Base-by-base conservation (phyloP, 345 rosid genomes). In the Citrus australasica region DNA sequence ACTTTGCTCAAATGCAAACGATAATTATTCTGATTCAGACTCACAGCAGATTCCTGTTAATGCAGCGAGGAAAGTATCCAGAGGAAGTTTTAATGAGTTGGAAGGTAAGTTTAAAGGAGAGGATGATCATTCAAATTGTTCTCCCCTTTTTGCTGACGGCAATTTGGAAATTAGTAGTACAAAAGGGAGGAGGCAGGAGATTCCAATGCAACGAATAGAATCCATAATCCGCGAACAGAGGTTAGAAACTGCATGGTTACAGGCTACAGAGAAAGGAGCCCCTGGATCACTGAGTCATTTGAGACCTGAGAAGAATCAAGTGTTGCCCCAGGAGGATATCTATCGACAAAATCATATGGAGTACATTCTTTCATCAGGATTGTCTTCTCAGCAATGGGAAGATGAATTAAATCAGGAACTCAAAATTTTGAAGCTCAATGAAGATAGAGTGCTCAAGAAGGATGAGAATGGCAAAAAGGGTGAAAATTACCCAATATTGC, bases 191-290 rank as follows among this genome's bases (percentile, higher is more conserved):
- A 86, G 77, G 79, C 84, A 79, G 78, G 92, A 86, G 76, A 74
- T 88, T 65, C 98, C 97, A 11, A 90, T 85, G 95, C 98, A 90
- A 83, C 90, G 98, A 82, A 88, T 92, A 82, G 99, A 96, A 89
- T 92, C 98, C 33, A 96, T 96, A 48, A 96, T 96, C 81, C 87
- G 91, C 32, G 99, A 96, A 84, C 99, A 96, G 83, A 88, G 90
- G 82, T 84, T 96, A 80, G 98, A 96, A 85, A 93, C 94, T 38
- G 99, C 99, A 19, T 96, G 98, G 99, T 84, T 96, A 84, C 99
- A 96, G 81, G 88, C 95, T 28, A 86, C 91, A 62, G 99, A 93
- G 81, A 94, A 93, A 86, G 93, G 93, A 80, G 89, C 92, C 30
- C 89, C 93, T 62, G 93, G 92, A 32, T 87, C 97, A 6, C 51